Evolutionary conservation across 495 filamentous ascomycete species (phyloP).

Genomic region (Hypoxylon lienhwacheense): DNA sequence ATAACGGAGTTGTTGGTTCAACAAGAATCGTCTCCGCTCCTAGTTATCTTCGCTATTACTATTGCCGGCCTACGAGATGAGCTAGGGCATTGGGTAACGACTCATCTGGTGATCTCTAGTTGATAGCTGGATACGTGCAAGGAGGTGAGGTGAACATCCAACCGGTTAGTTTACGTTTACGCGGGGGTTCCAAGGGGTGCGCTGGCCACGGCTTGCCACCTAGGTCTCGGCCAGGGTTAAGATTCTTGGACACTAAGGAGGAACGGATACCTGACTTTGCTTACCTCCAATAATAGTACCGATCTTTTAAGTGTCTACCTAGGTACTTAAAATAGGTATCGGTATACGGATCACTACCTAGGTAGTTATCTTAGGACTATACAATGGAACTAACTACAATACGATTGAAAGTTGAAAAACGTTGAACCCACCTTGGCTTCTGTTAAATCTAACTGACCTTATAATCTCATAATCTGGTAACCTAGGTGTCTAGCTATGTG

Average conservation of each 20-base stretch:
- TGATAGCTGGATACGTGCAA: background rate
- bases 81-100: slow-evolving; percentile 13
- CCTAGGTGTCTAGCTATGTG: too few relatives aligned
- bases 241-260: background rate
- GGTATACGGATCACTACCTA: too few relatives aligned
- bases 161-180: slow-evolving; percentile 2
- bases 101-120: slow-evolving; percentile 3
- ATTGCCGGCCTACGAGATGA: background rate
- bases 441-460: too few relatives aligned
- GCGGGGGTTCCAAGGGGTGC: background rate
- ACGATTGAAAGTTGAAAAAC: too few relatives aligned
- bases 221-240: slow-evolving; percentile 12
- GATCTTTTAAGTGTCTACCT: background rate
- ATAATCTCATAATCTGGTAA: too few relatives aligned
- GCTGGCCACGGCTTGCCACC: background rate
- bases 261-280: background rate
- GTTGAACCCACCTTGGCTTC: too few relatives aligned
- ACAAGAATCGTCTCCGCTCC: background rate
- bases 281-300: background rate
- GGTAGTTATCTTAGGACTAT: background rate
- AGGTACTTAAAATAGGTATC: background rate
- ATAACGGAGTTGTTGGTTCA: slow-evolving; percentile 3
- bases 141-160: slow-evolving; percentile 9
- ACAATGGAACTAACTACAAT: too few relatives aligned
- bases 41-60: slow-evolving; percentile 2